Evolutionary conservation across 2,329 filamentous ascomycete genomes (phyloP), one percentile per base, ranked within the genome.

Genomic region (Pseudopyricularia cyperi): DNA sequence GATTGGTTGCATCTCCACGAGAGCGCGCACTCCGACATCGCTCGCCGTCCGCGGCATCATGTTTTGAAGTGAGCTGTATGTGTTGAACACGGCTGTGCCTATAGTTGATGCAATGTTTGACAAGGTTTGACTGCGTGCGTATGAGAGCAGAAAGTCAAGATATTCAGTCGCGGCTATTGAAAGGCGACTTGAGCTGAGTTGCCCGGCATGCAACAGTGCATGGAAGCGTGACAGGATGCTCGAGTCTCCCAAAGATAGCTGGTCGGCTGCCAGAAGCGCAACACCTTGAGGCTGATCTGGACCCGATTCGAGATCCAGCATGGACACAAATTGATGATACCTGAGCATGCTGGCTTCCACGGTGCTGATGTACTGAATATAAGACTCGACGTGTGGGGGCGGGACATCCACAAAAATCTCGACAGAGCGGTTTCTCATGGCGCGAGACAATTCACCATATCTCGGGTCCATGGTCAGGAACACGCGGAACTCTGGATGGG

Each of bases 401-500:
- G 69, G 62, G 7, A 66, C 65, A 56, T 82, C 74, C 46, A 98
- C 72, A 61, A 83, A 93, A 9, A 98, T 85, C 66, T 98, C 94
- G 26, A 96, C 77, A 48, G 89, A 89, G 65, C 93, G 81, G 67
- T 98, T 98, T 53, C 94, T 78, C 93, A 98, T 98, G 1, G 93
- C 93, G 56, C 93, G 79, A 3, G 93, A 98, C 8, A 98, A 74
- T 65, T 98, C 93, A 17, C 93, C 94, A 65, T 95, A 87, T 49
- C 84, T 81, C 46, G 93, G 83, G 65, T 98, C 91, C 72, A 95
- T 86, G 0, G 91, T 97, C 63, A 98, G 71, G 67, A 98, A 97
- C 19, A 98, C 82, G 53, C 91, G 79, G 67, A 98, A 98, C 55
- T 89, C 79, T 0, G 85, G 77, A 68, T 97, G 90, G 14, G 93